phyloP scores from a whole-genome alignment of 768 basidiomycete species.

The Mycena filopes region DNA sequence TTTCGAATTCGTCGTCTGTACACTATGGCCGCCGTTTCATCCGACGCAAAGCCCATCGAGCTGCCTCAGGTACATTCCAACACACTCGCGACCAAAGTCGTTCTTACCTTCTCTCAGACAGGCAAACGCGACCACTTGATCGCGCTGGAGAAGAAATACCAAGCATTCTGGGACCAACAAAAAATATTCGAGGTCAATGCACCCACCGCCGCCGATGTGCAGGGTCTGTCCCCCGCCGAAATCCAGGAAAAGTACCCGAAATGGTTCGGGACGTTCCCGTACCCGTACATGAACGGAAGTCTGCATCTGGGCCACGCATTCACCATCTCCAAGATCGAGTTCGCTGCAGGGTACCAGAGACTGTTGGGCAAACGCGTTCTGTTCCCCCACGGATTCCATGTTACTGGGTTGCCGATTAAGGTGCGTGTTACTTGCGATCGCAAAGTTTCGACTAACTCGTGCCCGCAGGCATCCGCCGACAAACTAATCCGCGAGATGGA shows the following conservation, averaged over 20 bases:
- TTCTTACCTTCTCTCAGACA: slow-evolving; percentile 58
- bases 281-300: slow-evolving; percentile 98
- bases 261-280: slow-evolving; percentile 98
- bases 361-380: slow-evolving; percentile 94
- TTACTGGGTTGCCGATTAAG: slow-evolving; percentile 99
- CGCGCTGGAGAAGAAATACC: slow-evolving; percentile 85
- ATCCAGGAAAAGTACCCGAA: slow-evolving; percentile 86
- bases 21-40: slow-evolving; percentile 22
- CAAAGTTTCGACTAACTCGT: neutral
- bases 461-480: slow-evolving; percentile 87
- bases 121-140: slow-evolving; percentile 92
- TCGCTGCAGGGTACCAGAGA: slow-evolving; percentile 93
- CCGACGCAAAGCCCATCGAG: slow-evolving; percentile 67
- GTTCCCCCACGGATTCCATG: slow-evolving; percentile 98
- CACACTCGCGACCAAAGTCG: neutral
- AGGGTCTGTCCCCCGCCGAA: slow-evolving; percentile 70
- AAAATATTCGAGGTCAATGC: slow-evolving; percentile 88
- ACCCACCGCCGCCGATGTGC: slow-evolving; percentile 73
- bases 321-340: slow-evolving; percentile 98
- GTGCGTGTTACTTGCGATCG: too few relatives aligned
- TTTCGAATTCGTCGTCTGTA: slow-evolving; percentile 8
- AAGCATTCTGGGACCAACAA: slow-evolving; percentile 81
- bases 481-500: slow-evolving; percentile 98
- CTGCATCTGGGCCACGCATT: slow-evolving; percentile 98
- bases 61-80: slow-evolving; percentile 61